These are phyloP conservation scores for Tulasnella sp. DNA, from an alignment of 768 basidiomycete species.

Conservation along the genomic window DNA sequence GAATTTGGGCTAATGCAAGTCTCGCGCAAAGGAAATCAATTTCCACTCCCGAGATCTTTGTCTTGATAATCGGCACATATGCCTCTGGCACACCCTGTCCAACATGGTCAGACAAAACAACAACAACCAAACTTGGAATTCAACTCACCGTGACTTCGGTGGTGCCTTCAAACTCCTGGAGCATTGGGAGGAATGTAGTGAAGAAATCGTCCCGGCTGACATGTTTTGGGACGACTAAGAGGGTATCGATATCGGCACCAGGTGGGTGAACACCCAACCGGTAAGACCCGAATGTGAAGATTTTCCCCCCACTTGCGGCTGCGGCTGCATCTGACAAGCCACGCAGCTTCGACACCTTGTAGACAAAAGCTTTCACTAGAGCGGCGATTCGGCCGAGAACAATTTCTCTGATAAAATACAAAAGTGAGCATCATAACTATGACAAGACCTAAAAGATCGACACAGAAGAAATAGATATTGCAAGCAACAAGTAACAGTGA, in stretches of 20 bases:
- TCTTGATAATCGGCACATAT: conserved; percentile 89
- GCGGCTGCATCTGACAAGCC: conserved; percentile 85
- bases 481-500: not conserved
- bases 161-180: conserved; percentile 68
- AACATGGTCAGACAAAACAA: not conserved
- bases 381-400: conserved; percentile 81
- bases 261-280: conserved; percentile 95
- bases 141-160: conserved; percentile 73
- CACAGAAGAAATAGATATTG: not conserved
- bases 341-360: conserved; percentile 56
- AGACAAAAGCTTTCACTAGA: conserved; percentile 88
- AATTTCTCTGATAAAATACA: conserved; percentile 50
- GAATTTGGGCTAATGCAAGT: conserved; percentile 72
- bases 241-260: conserved; percentile 93
- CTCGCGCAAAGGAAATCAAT: conserved; percentile 92
- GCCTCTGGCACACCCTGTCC: conserved; percentile 88
- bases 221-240: conserved; percentile 94
- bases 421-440: not conserved
- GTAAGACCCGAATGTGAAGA: conserved; percentile 98
- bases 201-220: conserved; percentile 95
- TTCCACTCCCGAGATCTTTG: conserved; percentile 81
- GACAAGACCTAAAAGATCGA: not conserved
- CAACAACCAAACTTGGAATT: too few species aligned
- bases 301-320: conserved; percentile 86
- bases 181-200: conserved; percentile 77